A percentile compares a stretch with the other conserved stretches of the same genome.
Conservation (phyloP, 2,329 filamentous ascomycete genomes). For the Ophiostoma ips region DNA sequence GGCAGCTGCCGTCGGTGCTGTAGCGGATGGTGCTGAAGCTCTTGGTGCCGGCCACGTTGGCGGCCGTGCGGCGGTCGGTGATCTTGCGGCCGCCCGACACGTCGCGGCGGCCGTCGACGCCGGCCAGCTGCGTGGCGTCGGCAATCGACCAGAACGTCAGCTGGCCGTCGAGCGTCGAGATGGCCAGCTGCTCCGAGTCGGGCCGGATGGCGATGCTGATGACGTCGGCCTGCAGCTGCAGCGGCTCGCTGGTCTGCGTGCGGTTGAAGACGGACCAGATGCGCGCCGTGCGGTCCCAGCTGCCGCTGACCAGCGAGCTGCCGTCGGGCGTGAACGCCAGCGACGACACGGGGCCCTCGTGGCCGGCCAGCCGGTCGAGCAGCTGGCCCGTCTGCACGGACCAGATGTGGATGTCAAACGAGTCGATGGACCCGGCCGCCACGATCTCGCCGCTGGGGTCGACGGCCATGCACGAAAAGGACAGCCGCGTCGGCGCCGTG, state of each 20-base stretch:
- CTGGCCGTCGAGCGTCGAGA: slow-evolving; percentile 87
- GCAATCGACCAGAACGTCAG: slow-evolving; percentile 88
- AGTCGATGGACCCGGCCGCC: slow-evolving; percentile 86
- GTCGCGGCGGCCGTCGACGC: slow-evolving; percentile 80
- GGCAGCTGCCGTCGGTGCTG: slow-evolving; percentile 80
- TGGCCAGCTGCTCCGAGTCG: slow-evolving; percentile 79
- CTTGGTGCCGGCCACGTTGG: slow-evolving; percentile 82
- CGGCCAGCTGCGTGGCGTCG: slow-evolving; percentile 73
- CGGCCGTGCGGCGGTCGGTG: slow-evolving; percentile 77
- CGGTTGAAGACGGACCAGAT: slow-evolving; percentile 93
- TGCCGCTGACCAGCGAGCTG: slow-evolving; percentile 71
- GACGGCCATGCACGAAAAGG: slow-evolving; percentile 90
- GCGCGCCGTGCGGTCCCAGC: slow-evolving; percentile 90
- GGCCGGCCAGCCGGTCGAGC: slow-evolving; percentile 77
- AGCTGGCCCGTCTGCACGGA: slow-evolving; percentile 95
- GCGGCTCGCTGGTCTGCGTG: slow-evolving; percentile 85
- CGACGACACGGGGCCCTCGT: slow-evolving; percentile 85
- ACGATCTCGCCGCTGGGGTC: slow-evolving; percentile 95
- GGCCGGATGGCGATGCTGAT: slow-evolving; percentile 76
- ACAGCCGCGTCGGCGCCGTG: slow-evolving; percentile 78
- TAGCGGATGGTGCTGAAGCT: slow-evolving; percentile 79
- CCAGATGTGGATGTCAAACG: slow-evolving; percentile 96
- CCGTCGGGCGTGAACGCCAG: slow-evolving; percentile 83
- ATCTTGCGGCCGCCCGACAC: slow-evolving; percentile 84
- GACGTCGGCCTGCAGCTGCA: slow-evolving; percentile 86